Evolutionary conservation across 2,329 filamentous ascomycete genomes (phyloP), one percentile per base, ranked within the genome.

Genomic region (Aspergillus viridinutans): DNA sequence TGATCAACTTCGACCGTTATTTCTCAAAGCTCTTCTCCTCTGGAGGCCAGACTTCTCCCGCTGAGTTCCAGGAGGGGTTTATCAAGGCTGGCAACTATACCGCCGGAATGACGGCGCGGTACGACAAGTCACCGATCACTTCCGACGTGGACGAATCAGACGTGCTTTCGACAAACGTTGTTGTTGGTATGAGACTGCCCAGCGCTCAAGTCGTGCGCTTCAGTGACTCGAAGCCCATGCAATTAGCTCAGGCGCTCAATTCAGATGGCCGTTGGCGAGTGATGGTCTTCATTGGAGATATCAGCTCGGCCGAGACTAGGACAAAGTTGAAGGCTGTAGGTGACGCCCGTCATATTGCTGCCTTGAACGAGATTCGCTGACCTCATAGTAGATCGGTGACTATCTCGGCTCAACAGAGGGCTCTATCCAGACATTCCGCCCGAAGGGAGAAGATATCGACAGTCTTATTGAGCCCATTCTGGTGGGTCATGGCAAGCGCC

Each of bases 1-100:
- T 88, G 12, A 86, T 87, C 57, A 79, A 82, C 3, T 87, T 87
- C 57, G 85, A 87, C 61, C 78, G 80, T 1, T 74, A 78, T 52
- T 82, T 81, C 63, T 77, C 81, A 0, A 78, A 78, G 59, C 69
- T 84, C 28, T 86, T 86, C 64, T 81, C 77, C 1, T 74, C 78
- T 0, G 75, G 77, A 29, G 62, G 61, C 1, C 68, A 76, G 14
- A 74, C 75, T 2, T 76, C 79, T 7, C 69, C 76, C 0, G 76
- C 80, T 2, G 74, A 81, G 38, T 85, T 87, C 61, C 77, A 78
- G 6, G 75, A 83, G 48, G 78, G 80, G n/a, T 86, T 87, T 55
- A 73, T 83, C 48, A 78, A 82, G 66, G 78, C 83, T 1, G 83
- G 81, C 0, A 72, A 79, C 54, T 88, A 85, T 62, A 88, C 80